Conservation (phyloP, 2,329 filamentous ascomycete genomes). For the Cladosporium sp. region DNA sequence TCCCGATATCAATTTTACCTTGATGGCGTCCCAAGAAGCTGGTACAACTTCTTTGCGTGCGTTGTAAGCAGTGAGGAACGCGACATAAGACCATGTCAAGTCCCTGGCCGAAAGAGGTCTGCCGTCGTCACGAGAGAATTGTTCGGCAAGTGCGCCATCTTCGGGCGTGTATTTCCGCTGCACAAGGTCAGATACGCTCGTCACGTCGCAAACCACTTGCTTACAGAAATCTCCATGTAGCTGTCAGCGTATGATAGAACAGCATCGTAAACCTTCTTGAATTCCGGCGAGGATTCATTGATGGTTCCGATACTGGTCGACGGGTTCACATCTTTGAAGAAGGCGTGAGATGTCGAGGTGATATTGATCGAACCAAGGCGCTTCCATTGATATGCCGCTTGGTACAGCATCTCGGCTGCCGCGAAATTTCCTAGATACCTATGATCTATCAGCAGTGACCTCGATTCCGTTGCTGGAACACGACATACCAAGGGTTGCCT, state of each 20-base stretch:
- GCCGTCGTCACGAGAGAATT: constrained; percentile 53
- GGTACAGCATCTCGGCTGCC: constrained; percentile 75
- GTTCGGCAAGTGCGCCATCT: constrained; percentile 63
- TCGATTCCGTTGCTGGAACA: background rate
- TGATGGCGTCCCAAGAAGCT: constrained; percentile 47
- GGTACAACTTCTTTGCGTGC: constrained; percentile 55
- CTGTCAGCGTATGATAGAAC: constrained; percentile 61
- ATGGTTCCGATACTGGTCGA: constrained; percentile 61
- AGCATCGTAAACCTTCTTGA: constrained; percentile 50
- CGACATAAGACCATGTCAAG: constrained; percentile 69
- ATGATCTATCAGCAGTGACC: background rate
- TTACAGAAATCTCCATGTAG: constrained; percentile 39
- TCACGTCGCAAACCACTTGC: background rate
- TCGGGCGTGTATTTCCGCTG: constrained; percentile 45
- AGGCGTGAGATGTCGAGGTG: constrained; percentile 60
- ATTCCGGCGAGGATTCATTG: constrained; percentile 37
- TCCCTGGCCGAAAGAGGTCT: constrained; percentile 59
- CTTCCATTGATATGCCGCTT: constrained; percentile 69
- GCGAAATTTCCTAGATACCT: constrained; percentile 66
- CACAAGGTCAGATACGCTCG: background rate
- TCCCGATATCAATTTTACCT: constrained; percentile 15
- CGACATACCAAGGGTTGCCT: constrained; percentile 66
- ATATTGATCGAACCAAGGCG: constrained; percentile 59
- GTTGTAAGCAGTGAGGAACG: constrained; percentile 60
- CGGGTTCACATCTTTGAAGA: constrained; percentile 65